phyloP scores from a whole-genome alignment of 2,329 filamentous ascomycete species.

The Aspergillus nomiae region DNA sequence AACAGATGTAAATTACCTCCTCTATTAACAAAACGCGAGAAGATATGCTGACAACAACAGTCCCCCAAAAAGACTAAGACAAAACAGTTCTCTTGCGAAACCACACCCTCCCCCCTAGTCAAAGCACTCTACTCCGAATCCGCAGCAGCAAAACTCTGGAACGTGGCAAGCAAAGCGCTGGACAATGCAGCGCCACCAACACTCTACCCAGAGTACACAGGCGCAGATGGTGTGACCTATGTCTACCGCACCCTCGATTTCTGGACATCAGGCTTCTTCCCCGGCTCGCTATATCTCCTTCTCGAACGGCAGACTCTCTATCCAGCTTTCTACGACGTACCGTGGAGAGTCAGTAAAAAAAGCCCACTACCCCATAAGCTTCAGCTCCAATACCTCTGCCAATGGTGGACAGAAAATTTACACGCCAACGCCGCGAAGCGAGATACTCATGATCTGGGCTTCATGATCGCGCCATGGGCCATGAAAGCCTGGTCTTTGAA shows the following conservation, averaged over 20 bases:
- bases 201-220: constrained; percentile 21
- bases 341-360: constrained; percentile 15
- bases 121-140: constrained; percentile 21
- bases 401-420: constrained; percentile 47
- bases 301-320: constrained; percentile 34
- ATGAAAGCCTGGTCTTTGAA: constrained; percentile 52
- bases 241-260: constrained; percentile 45
- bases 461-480: constrained; percentile 55
- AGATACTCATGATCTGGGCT: constrained; percentile 58
- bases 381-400: constrained; percentile 30
- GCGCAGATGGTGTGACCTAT: constrained; percentile 29
- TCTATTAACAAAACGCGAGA: rapidly evolving
- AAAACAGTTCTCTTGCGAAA: background rate
- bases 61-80: background rate
- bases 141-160: constrained; percentile 25
- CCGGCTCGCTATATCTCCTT: constrained; percentile 47
- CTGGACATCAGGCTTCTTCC: constrained; percentile 55
- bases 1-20: background rate
- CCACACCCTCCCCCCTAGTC: background rate
- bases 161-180: constrained; percentile 18
- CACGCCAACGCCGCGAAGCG: constrained; percentile 45
- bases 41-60: background rate
- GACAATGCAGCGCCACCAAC: constrained; percentile 11
- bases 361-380: constrained; percentile 13
- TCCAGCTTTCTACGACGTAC: constrained; percentile 16